Evolutionary conservation across 2,329 filamentous ascomycete species (phyloP), one percentile per base, ranked within the genome.

Genomic region (Colletotrichum truncatum): DNA sequence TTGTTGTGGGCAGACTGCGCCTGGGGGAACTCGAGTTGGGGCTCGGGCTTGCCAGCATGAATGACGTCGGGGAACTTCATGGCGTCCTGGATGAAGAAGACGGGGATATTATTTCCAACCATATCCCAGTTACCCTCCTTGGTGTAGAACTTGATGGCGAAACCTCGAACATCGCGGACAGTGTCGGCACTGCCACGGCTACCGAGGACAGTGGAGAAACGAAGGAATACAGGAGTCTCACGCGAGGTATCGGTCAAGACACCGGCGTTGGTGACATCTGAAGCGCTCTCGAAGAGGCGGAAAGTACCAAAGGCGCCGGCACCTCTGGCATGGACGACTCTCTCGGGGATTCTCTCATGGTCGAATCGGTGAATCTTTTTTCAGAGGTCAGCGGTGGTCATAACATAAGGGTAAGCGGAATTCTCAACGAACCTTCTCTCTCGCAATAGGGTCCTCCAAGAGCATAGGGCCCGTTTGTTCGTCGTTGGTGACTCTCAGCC

Each of bases 131-230:
- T 93, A 4, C 91, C 92, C 71, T 94, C 91, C 1, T 91, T 80
- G 0, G 92, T 94, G 73, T 94, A 94, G 72, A 93, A 89, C 76
- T 93, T 93, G 67, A 93, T 78, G 0, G 92, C 91, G 68, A 95
- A 96, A 1, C 93, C 92, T 36, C 92, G 87, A 2, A 94, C 91
- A 80, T 96, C 92, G 11, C 93, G 87, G 1, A 94, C 92, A 0
- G 91, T 94, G 73, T 96, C 93, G 6, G 92, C 91, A 54, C 89
- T 92, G 11, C 92, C 93, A 32, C 89, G 85, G 73, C 88, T 92
- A 6, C 91, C 91, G 2, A 92, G 83, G 0, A 93, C 92, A 0
- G 93, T 95, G 0, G 92, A 95, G 76, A 96, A 94, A 0, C 92
- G 89, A 14, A 91, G 72, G 72, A 93, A 93, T 1, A 92, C 81